Conservation (phyloP, 805 yeast species). For the Maudiozyma turicensis region DNA sequence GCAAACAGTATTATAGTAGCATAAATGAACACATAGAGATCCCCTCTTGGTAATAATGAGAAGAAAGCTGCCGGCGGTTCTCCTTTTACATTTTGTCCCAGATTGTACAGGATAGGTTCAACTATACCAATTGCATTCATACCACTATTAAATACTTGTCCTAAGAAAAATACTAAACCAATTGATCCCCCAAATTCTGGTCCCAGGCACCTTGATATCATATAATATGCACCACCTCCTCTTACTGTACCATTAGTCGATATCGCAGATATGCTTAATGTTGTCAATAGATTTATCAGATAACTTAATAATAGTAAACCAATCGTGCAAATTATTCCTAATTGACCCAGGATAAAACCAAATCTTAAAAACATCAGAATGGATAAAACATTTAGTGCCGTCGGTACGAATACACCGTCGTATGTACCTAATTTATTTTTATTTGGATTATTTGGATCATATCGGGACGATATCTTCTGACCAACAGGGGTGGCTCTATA, state of each 20-base stretch:
- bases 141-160: slow-evolving; percentile 86
- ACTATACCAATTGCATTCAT: slow-evolving; percentile 92
- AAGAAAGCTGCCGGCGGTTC: slow-evolving; percentile 32
- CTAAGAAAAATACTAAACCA: slow-evolving; percentile 87
- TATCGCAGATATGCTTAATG: slow-evolving; percentile 86
- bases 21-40: slow-evolving; percentile 59
- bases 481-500: slow-evolving; percentile 20
- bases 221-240: slow-evolving; percentile 98
- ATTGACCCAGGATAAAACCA: slow-evolving; percentile 91
- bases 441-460: slow-evolving; percentile 27
- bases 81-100: slow-evolving; percentile 36
- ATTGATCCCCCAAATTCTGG: slow-evolving; percentile 98
- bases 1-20: slow-evolving; percentile 57
- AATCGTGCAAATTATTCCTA: slow-evolving; percentile 77
- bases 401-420: slow-evolving; percentile 89
- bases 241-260: slow-evolving; percentile 95
- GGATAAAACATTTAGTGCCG: slow-evolving; percentile 83
- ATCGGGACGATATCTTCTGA: slow-evolving; percentile 20
- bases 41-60: slow-evolving; percentile 56
- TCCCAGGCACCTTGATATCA: slow-evolving; percentile 91
- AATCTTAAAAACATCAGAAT: slow-evolving; percentile 92
- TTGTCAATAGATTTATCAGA: slow-evolving; percentile 71
- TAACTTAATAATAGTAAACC: slow-evolving; percentile 63
- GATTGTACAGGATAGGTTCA: slow-evolving; percentile 78
- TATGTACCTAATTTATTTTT: slow-evolving; percentile 61